phyloP scores from a whole-genome alignment of 345 rosid genomes.

The Hibiscus syriacus region DNA sequence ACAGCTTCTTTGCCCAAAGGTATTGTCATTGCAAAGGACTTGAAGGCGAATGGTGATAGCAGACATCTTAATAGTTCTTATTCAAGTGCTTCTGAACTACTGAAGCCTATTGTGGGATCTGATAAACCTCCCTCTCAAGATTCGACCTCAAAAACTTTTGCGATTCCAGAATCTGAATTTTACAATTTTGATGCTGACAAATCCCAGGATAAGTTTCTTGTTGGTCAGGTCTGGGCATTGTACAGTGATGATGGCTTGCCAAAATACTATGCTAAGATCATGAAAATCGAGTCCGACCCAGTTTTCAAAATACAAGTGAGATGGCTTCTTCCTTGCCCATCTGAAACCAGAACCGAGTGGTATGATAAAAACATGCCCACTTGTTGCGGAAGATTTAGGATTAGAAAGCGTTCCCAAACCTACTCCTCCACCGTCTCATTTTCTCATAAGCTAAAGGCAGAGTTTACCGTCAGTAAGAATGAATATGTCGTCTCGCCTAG shows the following conservation, averaged over 20 bases:
- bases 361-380: conserved; percentile 28
- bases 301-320: conserved; percentile 28
- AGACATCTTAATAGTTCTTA: neutral
- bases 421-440: conserved; percentile 23
- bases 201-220: conserved; percentile 38
- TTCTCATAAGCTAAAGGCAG: conserved; percentile 38
- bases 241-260: conserved; percentile 60
- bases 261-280: conserved; percentile 47
- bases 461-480: conserved; percentile 18
- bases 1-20: conserved; percentile 68
- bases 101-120: conserved; percentile 11
- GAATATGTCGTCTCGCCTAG: conserved; percentile 34
- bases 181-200: conserved; percentile 42
- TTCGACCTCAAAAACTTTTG: conserved; percentile 1
- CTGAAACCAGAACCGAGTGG: conserved; percentile 26
- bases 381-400: conserved; percentile 45
- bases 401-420: conserved; percentile 11
- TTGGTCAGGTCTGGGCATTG: conserved; percentile 62
- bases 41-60: conserved; percentile 11
- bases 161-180: conserved; percentile 46
- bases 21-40: conserved; percentile 23
- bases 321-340: conserved; percentile 30
- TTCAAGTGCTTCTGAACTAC: conserved; percentile 13
- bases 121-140: conserved; percentile 13
- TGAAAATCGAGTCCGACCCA: conserved; percentile 17